Evolutionary conservation across 1,139 yeast species (phyloP).

Genomic region (Sugiyamaella japonica): DNA sequence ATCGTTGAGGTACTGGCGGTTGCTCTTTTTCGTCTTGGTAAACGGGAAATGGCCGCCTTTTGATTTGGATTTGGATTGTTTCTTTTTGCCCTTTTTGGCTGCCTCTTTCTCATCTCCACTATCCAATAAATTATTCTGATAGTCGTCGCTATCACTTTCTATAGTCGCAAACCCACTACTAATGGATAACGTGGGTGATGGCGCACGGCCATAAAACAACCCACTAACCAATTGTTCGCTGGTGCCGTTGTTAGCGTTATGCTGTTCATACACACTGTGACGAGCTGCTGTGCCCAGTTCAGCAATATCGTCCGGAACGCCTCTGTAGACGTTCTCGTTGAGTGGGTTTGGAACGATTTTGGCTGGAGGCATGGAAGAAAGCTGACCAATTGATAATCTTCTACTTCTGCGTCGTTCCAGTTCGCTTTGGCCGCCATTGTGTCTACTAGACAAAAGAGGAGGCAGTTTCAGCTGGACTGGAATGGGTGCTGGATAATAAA

Average conservation of each 20-base stretch:
- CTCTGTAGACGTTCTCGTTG: conserved; percentile 11
- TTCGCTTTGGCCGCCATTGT: conserved; percentile 17
- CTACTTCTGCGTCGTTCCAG: conserved; percentile 12
- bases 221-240: conserved; percentile 5
- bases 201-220: conserved; percentile 17
- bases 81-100: conserved; percentile 16
- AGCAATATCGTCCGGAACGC: conserved; percentile 15
- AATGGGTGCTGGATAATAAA: conserved; percentile 35
- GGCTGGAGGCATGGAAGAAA: conserved; percentile 8
- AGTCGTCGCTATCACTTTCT: conserved; percentile 28
- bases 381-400: conserved; percentile 12
- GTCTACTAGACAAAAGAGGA: conserved; percentile 29
- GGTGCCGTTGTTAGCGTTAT: conserved; percentile 6
- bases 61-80: background rate
- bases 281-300: conserved; percentile 6
- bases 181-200: conserved; percentile 25
- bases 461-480: conserved; percentile 14
- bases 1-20: conserved; percentile 26
- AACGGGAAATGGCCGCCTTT: conserved; percentile 6
- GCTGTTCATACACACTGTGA: conserved; percentile 7
- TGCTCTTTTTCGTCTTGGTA: conserved; percentile 13
- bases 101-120: conserved; percentile 7
- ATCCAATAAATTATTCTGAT: conserved; percentile 20
- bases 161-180: conserved; percentile 33
- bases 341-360: conserved; percentile 13